Conservation (phyloP, 192 early-diverging fungal species). For the Gaertneriomyces sp. region DNA sequence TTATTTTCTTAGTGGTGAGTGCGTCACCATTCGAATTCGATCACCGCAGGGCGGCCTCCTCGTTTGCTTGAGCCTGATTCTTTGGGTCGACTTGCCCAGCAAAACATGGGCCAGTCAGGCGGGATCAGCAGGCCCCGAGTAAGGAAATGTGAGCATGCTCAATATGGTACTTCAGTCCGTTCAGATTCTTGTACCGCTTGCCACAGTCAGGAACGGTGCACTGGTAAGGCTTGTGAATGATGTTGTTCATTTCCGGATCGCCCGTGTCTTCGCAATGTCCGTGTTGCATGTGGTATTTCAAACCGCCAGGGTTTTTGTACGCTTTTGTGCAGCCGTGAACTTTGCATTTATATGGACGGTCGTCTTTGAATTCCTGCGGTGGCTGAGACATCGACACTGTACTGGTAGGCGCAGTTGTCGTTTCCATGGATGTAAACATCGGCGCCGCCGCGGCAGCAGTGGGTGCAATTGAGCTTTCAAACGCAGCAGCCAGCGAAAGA, state of each 20-base stretch:
- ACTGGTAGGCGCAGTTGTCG: too few relatives aligned
- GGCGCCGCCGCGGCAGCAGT: too few relatives aligned
- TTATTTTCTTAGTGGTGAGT: too few relatives aligned
- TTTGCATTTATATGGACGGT: constrained; percentile 88
- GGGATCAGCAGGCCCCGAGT: constrained; percentile 21
- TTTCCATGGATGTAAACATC: too few relatives aligned
- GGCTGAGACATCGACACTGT: too few relatives aligned
- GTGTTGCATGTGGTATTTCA: constrained; percentile 97
- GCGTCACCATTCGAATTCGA: too few relatives aligned
- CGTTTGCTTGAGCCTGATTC: too few relatives aligned
- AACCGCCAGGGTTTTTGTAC: constrained; percentile 98
- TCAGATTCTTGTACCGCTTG: constrained; percentile 98
- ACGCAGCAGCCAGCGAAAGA: not conserved
- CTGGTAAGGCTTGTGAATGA: constrained; percentile 59
- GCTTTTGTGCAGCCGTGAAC: constrained; percentile 85
- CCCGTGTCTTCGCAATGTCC: constrained; percentile 78
- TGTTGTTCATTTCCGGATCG: constrained; percentile 58
- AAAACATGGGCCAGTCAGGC: too few relatives aligned
- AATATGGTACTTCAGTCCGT: constrained; percentile 81
- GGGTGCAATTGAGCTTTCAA: not conserved
- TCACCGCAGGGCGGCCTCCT: too few relatives aligned
- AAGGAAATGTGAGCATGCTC: constrained; percentile 47
- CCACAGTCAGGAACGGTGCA: constrained; percentile 86
- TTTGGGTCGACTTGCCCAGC: too few relatives aligned
- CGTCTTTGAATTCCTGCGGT: constrained; percentile 36